Evolutionary conservation across 2,329 filamentous ascomycete genomes (phyloP).

Genomic region (Cytospora mali): DNA sequence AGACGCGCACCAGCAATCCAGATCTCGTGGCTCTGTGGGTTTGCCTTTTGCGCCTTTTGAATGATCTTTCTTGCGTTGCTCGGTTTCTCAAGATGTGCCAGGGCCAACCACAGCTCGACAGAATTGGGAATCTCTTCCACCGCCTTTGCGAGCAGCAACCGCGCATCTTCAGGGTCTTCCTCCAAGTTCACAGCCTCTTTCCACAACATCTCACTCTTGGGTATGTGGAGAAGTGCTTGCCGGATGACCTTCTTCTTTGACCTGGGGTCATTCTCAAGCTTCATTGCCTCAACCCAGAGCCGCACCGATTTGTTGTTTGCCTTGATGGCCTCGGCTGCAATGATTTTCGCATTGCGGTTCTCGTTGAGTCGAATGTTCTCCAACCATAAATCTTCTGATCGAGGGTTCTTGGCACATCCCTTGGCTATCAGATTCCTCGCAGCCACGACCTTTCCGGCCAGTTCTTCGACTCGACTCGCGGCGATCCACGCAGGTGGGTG

Average conservation of each 20-base stretch:
- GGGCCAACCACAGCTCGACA: conserved; percentile 91
- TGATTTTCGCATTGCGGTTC: conserved; percentile 90
- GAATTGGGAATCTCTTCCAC: conserved; percentile 94
- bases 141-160: conserved; percentile 87
- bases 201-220: conserved; percentile 95
- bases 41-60: conserved; percentile 91
- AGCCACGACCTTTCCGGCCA: conserved; percentile 87
- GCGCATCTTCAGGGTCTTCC: conserved; percentile 85
- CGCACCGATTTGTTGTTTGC: conserved; percentile 85
- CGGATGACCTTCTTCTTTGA: conserved; percentile 92
- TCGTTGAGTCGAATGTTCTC: conserved; percentile 95
- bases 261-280: conserved; percentile 77
- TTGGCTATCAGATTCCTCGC: conserved; percentile 86
- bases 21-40: conserved; percentile 90
- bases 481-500: conserved; percentile 97
- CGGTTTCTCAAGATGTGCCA: conserved; percentile 85
- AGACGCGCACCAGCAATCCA: conserved; percentile 94
- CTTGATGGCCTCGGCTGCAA: conserved; percentile 90
- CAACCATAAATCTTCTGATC: conserved; percentile 93
- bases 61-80: conserved; percentile 94
- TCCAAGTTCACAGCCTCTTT: conserved; percentile 96
- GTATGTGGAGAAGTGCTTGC: conserved; percentile 88
- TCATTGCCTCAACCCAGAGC: conserved; percentile 95
- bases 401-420: conserved; percentile 88
- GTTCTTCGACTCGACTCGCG: conserved; percentile 85